A percentile compares a stretch with the other conserved stretches of the same genome.
Conservation (phyloP, 1,284 basidiomycete species). For the Melampsora abietis-canadensis region DNA sequence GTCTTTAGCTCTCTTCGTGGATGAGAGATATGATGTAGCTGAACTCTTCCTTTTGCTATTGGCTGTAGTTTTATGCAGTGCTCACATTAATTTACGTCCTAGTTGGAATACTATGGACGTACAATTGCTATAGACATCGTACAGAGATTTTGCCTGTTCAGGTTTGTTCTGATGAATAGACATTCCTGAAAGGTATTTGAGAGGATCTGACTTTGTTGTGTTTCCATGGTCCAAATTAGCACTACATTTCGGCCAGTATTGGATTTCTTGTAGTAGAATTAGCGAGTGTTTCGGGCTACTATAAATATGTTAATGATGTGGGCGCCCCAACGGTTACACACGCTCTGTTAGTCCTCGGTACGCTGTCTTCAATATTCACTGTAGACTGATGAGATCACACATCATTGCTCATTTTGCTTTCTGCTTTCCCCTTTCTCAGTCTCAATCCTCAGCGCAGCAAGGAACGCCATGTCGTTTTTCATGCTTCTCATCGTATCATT, state of each 20-base stretch:
- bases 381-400: not conserved
- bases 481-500: slow-evolving; percentile 76
- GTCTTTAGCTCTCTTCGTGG: slow-evolving; percentile 51
- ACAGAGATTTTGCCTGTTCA: slow-evolving; percentile 81
- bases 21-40: not conserved
- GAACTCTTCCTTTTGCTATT: not conserved
- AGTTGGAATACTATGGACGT: slow-evolving; percentile 73
- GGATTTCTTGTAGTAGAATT: slow-evolving; percentile 88
- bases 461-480: slow-evolving; percentile 93
- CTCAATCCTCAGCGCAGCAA: slow-evolving; percentile 83
- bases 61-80: slow-evolving; percentile 73
- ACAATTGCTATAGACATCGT: slow-evolving; percentile 75
- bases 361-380: slow-evolving; percentile 71
- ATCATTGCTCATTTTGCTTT: slow-evolving; percentile 3
- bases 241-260: slow-evolving; percentile 89
- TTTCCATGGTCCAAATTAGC: slow-evolving; percentile 57
- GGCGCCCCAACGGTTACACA: slow-evolving; percentile 63
- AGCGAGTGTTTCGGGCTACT: slow-evolving; percentile 81
- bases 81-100: slow-evolving; percentile 74
- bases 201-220: not conserved
- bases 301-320: slow-evolving; percentile 84
- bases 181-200: not conserved
- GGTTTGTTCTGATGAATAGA: slow-evolving; percentile 56
- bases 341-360: slow-evolving; percentile 21
- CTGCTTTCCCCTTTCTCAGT: slow-evolving; percentile 60